Conservation (phyloP, 2,329 filamentous ascomycete genomes). For the Penicillium palitans region DNA sequence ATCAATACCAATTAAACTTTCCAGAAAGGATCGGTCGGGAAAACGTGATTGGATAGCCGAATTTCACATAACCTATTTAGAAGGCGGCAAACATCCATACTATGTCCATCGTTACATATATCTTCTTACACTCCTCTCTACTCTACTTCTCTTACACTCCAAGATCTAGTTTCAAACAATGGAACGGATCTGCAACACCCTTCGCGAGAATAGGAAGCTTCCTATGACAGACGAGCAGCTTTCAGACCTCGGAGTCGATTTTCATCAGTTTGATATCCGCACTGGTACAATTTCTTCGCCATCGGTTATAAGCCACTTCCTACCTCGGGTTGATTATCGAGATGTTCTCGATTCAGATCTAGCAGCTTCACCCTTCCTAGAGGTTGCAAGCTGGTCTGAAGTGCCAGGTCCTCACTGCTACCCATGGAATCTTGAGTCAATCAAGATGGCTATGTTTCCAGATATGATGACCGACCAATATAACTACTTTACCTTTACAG, state of each 20-base stretch:
- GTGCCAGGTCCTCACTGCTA: neutral
- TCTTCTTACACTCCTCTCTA: too few relatives aligned
- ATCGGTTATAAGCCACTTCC: conserved; percentile 1
- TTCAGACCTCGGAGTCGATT: conserved; percentile 5
- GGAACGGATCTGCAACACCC: neutral
- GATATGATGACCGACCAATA: conserved; percentile 2
- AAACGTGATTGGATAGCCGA: too few relatives aligned
- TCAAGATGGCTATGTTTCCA: neutral
- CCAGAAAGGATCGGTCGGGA: too few relatives aligned
- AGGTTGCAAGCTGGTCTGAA: neutral
- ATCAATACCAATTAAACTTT: too few relatives aligned
- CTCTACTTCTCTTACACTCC: too few relatives aligned
- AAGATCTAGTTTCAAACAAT: neutral
- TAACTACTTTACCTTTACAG: neutral
- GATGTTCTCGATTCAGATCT: conserved; percentile 5
- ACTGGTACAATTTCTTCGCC: neutral
- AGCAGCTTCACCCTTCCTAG: neutral
- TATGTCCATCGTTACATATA: too few relatives aligned
- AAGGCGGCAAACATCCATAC: too few relatives aligned
- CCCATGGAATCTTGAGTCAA: neutral
- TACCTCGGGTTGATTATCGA: conserved; percentile 1
- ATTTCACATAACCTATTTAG: too few relatives aligned
- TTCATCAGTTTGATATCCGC: conserved; percentile 3
- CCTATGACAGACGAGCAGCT: conserved; percentile 2
- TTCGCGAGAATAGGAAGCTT: conserved; percentile 2